These are phyloP conservation scores for Athelia psychrophila DNA, from an alignment of 1,284 basidiomycete species.

Conservation along the genomic window DNA sequence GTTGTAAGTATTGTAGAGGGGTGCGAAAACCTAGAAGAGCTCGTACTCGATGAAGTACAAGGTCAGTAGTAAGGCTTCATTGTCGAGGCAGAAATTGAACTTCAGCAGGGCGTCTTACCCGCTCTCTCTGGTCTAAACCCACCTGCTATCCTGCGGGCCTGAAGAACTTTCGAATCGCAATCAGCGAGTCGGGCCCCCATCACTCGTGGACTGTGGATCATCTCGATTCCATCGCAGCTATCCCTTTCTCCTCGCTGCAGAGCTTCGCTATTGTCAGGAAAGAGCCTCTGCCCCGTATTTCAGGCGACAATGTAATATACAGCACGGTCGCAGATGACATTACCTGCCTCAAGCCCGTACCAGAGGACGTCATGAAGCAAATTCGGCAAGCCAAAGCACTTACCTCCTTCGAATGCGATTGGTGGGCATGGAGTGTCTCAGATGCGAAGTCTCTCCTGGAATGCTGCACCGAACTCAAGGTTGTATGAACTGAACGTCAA, in stretches of 20 bases:
- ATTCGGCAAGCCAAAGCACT: slow-evolving; percentile 21
- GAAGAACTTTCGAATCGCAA: slow-evolving; percentile 22
- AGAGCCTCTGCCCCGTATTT: slow-evolving; percentile 16
- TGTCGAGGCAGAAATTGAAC: not conserved
- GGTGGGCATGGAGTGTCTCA: slow-evolving; percentile 31
- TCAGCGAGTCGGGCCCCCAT: slow-evolving; percentile 29
- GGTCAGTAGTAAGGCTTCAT: slow-evolving; percentile 16
- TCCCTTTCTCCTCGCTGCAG: slow-evolving; percentile 23
- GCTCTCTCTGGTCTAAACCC: slow-evolving; percentile 32
- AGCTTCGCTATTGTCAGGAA: slow-evolving; percentile 25
- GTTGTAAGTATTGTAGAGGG: slow-evolving; percentile 28
- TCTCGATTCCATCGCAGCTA: slow-evolving; percentile 26
- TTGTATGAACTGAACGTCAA: slow-evolving; percentile 11
- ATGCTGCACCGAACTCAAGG: slow-evolving; percentile 28
- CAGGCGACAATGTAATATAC: slow-evolving; percentile 14
- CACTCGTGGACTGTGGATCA: slow-evolving; percentile 40
- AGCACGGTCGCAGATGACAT: slow-evolving; percentile 22
- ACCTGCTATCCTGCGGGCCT: slow-evolving; percentile 20
- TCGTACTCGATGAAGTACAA: slow-evolving; percentile 33
- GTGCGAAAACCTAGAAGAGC: slow-evolving; percentile 28
- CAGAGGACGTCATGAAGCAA: slow-evolving; percentile 22
- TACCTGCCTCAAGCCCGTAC: slow-evolving; percentile 24
- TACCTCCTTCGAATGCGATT: slow-evolving; percentile 31
- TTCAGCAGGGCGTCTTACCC: slow-evolving; percentile 31
- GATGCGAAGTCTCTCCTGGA: slow-evolving; percentile 32